Evolutionary conservation across 2,329 filamentous ascomycete genomes (phyloP).

Genomic region (Aspergillus latus): DNA sequence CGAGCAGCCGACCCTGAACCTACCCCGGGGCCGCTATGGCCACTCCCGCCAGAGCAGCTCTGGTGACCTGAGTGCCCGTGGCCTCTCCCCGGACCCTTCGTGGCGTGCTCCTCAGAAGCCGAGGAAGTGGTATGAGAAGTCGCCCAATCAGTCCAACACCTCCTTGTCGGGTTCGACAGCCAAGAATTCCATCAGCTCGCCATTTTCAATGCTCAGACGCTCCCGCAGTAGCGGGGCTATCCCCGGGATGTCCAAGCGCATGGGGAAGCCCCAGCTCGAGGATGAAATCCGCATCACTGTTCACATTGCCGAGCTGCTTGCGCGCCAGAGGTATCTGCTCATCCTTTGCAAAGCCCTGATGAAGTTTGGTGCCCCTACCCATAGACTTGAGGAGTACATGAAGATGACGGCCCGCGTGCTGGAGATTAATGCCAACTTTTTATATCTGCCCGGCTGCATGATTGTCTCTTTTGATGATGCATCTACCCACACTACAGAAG

Average conservation of each 20-base stretch:
- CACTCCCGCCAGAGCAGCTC: slow-evolving; percentile 34
- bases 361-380: slow-evolving; percentile 88
- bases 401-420: slow-evolving; percentile 83
- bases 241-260: slow-evolving; percentile 27
- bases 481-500: slow-evolving; percentile 49
- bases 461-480: slow-evolving; percentile 78
- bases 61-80: slow-evolving; percentile 32
- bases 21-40: slow-evolving; percentile 29
- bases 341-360: slow-evolving; percentile 86
- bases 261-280: slow-evolving; percentile 36
- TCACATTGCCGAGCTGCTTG: slow-evolving; percentile 68
- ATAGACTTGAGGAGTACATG: slow-evolving; percentile 89
- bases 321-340: slow-evolving; percentile 78
- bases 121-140: slow-evolving; percentile 44
- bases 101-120: slow-evolving; percentile 30
- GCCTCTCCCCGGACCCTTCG: slow-evolving; percentile 33
- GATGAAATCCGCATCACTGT: slow-evolving; percentile 61
- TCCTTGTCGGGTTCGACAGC: slow-evolving; percentile 34
- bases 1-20: slow-evolving; percentile 47
- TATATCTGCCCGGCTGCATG: slow-evolving; percentile 94
- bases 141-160: slow-evolving; percentile 35
- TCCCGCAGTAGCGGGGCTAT: slow-evolving; percentile 39
- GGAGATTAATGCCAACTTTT: slow-evolving; percentile 84
- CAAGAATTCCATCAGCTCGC: slow-evolving; percentile 31
- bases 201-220: slow-evolving; percentile 34